These are phyloP conservation scores for Fraxinus cuspidata DNA, from an alignment of 257 asterid genomes.

Conservation along the genomic window DNA sequence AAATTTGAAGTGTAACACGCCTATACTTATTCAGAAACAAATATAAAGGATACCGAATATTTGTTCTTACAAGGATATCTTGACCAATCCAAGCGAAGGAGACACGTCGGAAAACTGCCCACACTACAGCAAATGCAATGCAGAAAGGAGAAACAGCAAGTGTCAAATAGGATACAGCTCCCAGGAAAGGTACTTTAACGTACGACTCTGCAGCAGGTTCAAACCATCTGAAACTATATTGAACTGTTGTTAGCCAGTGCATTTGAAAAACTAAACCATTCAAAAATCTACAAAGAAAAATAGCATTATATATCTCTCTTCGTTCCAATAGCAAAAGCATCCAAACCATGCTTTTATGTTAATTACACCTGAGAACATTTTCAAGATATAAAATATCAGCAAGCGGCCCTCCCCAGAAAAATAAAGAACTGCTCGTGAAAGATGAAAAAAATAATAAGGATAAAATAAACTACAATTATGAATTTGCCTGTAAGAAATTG, in stretches of 20 bases:
- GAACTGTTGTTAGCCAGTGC: constrained; percentile 32
- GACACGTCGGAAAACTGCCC: constrained; percentile 83
- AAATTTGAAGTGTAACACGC: neutral
- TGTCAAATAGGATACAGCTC: constrained; percentile 83
- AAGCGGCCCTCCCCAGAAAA: neutral
- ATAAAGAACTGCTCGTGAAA: neutral
- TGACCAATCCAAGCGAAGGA: constrained; percentile 98
- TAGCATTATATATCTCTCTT: neutral
- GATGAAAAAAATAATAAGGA: neutral
- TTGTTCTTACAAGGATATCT: constrained; percentile 83
- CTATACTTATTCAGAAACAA: neutral
- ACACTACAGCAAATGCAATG: constrained; percentile 77
- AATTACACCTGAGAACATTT: neutral
- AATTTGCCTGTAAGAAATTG: neutral
- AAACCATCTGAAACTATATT: constrained; percentile 91
- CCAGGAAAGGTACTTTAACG: constrained; percentile 76
- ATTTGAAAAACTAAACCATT: constrained; percentile 21
- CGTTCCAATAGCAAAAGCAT: constrained; percentile 10
- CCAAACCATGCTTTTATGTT: neutral
- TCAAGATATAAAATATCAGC: neutral
- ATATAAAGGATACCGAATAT: constrained; percentile 1
- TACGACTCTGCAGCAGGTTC: constrained; percentile 65
- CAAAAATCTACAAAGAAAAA: neutral
- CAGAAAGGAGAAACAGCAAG: constrained; percentile 91
- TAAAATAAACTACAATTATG: neutral